A percentile compares a stretch with the other conserved stretches of the same genome.
Evolutionary conservation across 2,329 filamentous ascomycete genomes (phyloP).

Genomic region (Chrysoporthe puriensis): DNA sequence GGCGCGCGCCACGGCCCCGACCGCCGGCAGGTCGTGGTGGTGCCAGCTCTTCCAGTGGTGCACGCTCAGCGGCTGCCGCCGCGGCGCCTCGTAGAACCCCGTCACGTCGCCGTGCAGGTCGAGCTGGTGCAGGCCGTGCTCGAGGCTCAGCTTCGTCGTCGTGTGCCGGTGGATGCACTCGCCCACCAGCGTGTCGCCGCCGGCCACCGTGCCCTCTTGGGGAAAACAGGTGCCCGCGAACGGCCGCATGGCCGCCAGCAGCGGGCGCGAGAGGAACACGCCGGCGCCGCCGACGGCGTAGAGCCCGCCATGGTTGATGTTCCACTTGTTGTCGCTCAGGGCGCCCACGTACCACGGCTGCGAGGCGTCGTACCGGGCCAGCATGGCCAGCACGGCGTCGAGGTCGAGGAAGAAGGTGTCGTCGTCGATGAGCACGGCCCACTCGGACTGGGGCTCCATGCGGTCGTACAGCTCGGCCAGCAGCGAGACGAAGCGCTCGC

Average conservation of each 20-base stretch:
- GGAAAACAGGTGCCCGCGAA: constrained; percentile 42
- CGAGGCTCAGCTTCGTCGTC: constrained; percentile 42
- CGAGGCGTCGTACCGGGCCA: constrained; percentile 42
- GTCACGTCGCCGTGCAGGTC: constrained; percentile 46
- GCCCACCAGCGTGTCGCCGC: constrained; percentile 45
- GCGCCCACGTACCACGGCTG: constrained; percentile 46
- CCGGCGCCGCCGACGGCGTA: constrained; percentile 50
- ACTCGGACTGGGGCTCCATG: constrained; percentile 36
- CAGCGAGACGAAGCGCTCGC: constrained; percentile 26
- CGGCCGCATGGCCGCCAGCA: constrained; percentile 41
- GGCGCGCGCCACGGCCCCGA: constrained; percentile 41
- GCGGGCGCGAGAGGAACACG: constrained; percentile 46
- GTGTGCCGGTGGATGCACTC: constrained; percentile 47
- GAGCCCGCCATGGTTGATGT: constrained; percentile 46
- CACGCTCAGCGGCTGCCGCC: constrained; percentile 45
- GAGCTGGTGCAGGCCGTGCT: constrained; percentile 46
- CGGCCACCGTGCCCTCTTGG: constrained; percentile 28
- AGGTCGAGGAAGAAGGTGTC: constrained; percentile 51
- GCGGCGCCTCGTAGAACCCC: constrained; percentile 48
- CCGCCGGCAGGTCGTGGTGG: constrained; percentile 38
- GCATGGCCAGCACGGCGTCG: constrained; percentile 40
- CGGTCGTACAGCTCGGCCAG: constrained; percentile 20
- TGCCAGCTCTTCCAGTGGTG: constrained; percentile 48
- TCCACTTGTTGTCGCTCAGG: constrained; percentile 45
- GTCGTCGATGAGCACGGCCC: constrained; percentile 48